Conservation (phyloP, 2,329 filamentous ascomycete species). For the Aureobasidium sp. region DNA sequence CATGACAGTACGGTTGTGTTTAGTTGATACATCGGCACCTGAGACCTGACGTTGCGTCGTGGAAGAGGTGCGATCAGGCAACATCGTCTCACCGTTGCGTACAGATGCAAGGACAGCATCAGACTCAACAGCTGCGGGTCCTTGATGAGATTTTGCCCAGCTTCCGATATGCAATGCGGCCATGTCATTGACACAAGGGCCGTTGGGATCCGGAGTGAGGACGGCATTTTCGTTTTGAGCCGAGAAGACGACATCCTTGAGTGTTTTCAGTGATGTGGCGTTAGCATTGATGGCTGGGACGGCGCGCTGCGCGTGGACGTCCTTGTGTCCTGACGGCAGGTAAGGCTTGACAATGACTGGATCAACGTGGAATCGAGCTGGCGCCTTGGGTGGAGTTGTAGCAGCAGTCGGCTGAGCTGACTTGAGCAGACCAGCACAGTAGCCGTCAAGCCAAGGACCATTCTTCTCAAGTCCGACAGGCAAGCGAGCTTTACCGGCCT, state of each 20-base stretch:
- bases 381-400: background rate
- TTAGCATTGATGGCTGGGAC: slow-evolving; percentile 20
- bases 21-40: background rate
- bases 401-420: slow-evolving; percentile 14
- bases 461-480: slow-evolving; percentile 22
- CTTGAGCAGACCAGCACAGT: slow-evolving; percentile 28
- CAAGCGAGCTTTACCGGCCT: slow-evolving; percentile 26
- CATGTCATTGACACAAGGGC: slow-evolving; percentile 22
- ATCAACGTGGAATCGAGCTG: background rate
- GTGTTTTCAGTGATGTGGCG: slow-evolving; percentile 22
- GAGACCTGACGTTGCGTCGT: slow-evolving; percentile 17
- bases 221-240: slow-evolving; percentile 29
- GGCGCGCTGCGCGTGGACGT: background rate
- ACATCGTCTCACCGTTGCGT: slow-evolving; percentile 16
- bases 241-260: slow-evolving; percentile 27
- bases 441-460: slow-evolving; percentile 28
- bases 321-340: background rate
- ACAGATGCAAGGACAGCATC: slow-evolving; percentile 12
- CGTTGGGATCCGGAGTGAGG: slow-evolving; percentile 25
- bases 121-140: background rate
- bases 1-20: background rate
- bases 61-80: slow-evolving; percentile 21
- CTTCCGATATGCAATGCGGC: slow-evolving; percentile 23
- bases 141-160: slow-evolving; percentile 25
- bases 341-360: background rate